These are phyloP conservation scores for Hypericum androsaemum DNA, from an alignment of 345 rosid species.

Conservation along the genomic window DNA sequence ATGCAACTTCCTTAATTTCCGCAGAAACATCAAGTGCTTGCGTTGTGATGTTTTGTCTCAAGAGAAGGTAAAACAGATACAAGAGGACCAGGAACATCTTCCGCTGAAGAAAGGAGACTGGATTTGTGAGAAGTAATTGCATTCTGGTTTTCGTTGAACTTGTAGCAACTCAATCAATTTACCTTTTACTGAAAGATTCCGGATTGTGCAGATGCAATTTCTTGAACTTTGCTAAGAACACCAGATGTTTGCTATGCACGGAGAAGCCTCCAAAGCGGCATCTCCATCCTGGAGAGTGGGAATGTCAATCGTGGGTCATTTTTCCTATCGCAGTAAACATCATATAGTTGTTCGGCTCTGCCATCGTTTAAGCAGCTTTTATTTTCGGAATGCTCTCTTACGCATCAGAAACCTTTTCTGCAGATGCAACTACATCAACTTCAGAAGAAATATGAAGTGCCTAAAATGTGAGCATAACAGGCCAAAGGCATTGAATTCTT, in stretches of 20 bases:
- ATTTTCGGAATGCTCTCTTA: not conserved
- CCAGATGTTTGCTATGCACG: conserved; percentile 63
- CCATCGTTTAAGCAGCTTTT: too few relatives aligned
- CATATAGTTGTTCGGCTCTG: too few relatives aligned
- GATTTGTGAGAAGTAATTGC: conserved; percentile 59
- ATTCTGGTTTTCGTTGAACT: conserved; percentile 5
- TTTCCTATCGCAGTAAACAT: not conserved
- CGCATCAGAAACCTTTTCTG: not conserved
- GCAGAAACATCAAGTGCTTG: conserved; percentile 72
- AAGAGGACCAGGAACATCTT: conserved; percentile 58
- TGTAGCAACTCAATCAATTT: conserved; percentile 1
- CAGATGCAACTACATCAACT: conserved; percentile 79
- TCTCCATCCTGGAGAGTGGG: conserved; percentile 94
- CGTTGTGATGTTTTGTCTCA: conserved; percentile 45
- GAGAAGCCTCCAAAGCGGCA: conserved; percentile 67
- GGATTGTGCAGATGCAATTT: conserved; percentile 59
- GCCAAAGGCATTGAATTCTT: conserved; percentile 37
- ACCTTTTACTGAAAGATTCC: conserved; percentile 11
- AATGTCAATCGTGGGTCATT: conserved; percentile 77
- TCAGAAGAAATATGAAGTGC: conserved; percentile 67
- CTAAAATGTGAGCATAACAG: conserved; percentile 78
- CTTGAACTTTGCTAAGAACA: conserved; percentile 75
- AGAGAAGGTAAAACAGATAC: conserved; percentile 52
- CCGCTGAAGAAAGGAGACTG: conserved; percentile 93
- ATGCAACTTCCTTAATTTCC: conserved; percentile 75